Conservation (phyloP, 2,329 filamentous ascomycete genomes). For the Pseudocercospora fijiensis region DNA sequence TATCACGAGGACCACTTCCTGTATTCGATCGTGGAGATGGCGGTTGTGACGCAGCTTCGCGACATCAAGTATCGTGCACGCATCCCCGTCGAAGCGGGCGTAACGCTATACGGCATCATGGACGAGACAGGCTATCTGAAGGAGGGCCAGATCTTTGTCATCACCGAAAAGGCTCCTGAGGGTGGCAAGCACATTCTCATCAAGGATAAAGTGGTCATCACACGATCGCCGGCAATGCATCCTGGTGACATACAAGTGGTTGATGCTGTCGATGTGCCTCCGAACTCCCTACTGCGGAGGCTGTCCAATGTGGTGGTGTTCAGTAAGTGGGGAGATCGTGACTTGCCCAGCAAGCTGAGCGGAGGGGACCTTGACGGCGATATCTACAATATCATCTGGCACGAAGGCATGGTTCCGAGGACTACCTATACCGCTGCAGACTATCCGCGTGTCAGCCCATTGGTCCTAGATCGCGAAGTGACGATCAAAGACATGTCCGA, state of each 20-base stretch:
- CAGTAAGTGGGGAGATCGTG: conserved; percentile 66
- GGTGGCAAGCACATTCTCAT: conserved; percentile 35
- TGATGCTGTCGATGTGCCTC: conserved; percentile 58
- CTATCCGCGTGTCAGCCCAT: conserved; percentile 61
- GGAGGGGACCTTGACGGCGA: conserved; percentile 86
- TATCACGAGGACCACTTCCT: conserved; percentile 70
- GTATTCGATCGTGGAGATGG: conserved; percentile 66
- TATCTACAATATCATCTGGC: conserved; percentile 76
- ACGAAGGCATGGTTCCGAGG: conserved; percentile 52
- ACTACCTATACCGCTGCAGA: conserved; percentile 61
- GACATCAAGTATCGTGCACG: conserved; percentile 71
- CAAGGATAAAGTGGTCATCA: conserved; percentile 59
- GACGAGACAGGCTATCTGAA: conserved; percentile 71
- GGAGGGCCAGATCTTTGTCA: conserved; percentile 68
- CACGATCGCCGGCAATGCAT: conserved; percentile 77
- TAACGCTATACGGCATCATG: conserved; percentile 80
- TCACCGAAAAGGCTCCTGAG: conserved; percentile 47
- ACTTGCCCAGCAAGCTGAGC: conserved; percentile 74
- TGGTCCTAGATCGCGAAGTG: conserved; percentile 63
- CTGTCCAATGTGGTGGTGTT: conserved; percentile 77
- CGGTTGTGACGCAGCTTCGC: conserved; percentile 68
- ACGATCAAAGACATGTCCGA: conserved; percentile 66
- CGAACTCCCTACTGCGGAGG: conserved; percentile 58
- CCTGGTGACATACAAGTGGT: conserved; percentile 75
- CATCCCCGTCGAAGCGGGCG: conserved; percentile 67